Evolutionary conservation across 176 grass and related monocot genomes (phyloP).

Genomic region (Stipa capillata): DNA sequence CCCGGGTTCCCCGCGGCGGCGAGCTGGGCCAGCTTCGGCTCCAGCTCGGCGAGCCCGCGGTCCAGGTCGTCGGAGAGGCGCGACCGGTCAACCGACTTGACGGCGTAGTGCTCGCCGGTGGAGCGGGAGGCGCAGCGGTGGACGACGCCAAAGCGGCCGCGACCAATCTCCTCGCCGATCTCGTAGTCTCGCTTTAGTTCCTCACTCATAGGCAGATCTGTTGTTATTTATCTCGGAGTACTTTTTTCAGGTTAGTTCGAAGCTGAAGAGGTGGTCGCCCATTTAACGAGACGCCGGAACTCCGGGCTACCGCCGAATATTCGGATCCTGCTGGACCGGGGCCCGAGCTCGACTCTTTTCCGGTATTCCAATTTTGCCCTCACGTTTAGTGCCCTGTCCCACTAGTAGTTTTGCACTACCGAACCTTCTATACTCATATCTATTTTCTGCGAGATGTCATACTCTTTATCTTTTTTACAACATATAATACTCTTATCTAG

Average conservation of each 20-base stretch:
- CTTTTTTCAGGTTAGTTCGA: too few species aligned
- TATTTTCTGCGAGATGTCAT: too few species aligned
- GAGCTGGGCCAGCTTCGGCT: constrained; percentile 49
- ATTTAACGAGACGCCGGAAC: constrained; percentile 11
- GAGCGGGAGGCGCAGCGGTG: constrained; percentile 48
- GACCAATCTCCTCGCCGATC: constrained; percentile 74
- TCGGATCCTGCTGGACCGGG: constrained; percentile 8
- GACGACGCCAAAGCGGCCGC: constrained; percentile 79
- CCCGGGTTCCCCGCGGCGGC: constrained; percentile 52
- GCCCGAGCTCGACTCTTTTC: background rate
- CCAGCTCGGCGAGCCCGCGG: constrained; percentile 48
- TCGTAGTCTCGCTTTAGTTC: constrained; percentile 48
- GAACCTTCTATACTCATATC: too few species aligned
- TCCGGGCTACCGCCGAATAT: constrained; percentile 17
- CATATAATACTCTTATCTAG: background rate
- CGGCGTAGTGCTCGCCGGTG: constrained; percentile 43
- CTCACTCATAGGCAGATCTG: constrained; percentile 48
- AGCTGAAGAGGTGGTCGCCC: background rate
- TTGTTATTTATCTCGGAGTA: background rate
- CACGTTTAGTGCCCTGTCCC: background rate
- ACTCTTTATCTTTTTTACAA: background rate
- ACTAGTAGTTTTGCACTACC: background rate
- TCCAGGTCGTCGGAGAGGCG: constrained; percentile 61
- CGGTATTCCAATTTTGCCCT: background rate
- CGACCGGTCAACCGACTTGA: constrained; percentile 71